A percentile compares a stretch with the other conserved stretches of the same genome.
These are phyloP conservation scores for Cryphonectria carpinicola DNA, from an alignment of 2,329 filamentous ascomycete species.

Conservation along the genomic window DNA sequence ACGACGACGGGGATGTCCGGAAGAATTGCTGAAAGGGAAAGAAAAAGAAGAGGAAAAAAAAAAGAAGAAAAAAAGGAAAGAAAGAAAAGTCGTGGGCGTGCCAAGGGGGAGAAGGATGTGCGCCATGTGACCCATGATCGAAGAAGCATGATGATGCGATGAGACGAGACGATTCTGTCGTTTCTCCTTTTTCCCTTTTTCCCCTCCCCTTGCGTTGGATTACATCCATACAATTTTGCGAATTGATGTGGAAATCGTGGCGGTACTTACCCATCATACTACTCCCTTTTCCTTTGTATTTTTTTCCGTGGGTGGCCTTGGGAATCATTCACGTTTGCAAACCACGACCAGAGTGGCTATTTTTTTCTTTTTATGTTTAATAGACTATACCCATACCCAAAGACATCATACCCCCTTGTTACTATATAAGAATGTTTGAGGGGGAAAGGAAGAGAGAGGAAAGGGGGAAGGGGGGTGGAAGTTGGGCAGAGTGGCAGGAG, in stretches of 20 bases:
- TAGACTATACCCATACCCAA: conserved; percentile 30
- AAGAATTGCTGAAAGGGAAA: no score
- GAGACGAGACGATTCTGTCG: conserved; percentile 13
- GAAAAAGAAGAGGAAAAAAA: no score
- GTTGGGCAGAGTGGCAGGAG: neutral
- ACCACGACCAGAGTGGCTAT: neutral
- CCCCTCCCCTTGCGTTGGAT: neutral
- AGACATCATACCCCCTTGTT: conserved; percentile 9
- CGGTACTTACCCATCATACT: neutral
- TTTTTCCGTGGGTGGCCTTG: conserved; percentile 17
- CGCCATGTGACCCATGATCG: conserved; percentile 10
- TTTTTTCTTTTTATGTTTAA: conserved; percentile 9
- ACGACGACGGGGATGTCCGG: no score
- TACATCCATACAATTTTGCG: neutral
- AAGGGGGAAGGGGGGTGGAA: no score
- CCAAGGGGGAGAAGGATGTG: neutral
- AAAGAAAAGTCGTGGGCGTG: neutral
- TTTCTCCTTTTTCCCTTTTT: no score
- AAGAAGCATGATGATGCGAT: conserved; percentile 16
- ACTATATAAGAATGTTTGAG: conserved; percentile 14
- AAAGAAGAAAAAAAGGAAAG: no score
- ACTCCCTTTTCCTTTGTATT: conserved; percentile 17
- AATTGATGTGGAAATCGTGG: neutral
- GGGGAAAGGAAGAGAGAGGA: neutral
- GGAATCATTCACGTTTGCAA: neutral